Evolutionary conservation across 177 flowering plant species (phyloP).

Genomic region (Telopea speciosissima): DNA sequence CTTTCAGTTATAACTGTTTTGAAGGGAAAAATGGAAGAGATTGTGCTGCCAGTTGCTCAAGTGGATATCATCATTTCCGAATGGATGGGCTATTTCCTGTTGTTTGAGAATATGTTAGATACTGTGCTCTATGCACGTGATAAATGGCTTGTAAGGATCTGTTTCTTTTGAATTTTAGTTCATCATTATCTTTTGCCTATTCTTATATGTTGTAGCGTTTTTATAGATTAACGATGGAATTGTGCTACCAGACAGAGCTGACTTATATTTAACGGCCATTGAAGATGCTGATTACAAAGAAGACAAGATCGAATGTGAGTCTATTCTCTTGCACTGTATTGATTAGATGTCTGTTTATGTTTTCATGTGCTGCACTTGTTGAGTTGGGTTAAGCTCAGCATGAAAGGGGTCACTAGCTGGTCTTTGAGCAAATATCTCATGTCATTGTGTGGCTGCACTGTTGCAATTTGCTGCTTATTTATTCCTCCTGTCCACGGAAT

Average conservation of each 20-base stretch:
- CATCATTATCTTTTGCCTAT: too few relatives aligned
- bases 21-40: conserved; percentile 94
- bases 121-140: conserved; percentile 95
- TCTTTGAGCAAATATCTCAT: background rate
- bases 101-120: conserved; percentile 93
- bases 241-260: conserved; percentile 85
- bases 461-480: background rate
- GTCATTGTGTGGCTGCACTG: background rate
- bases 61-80: conserved; percentile 96
- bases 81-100: conserved; percentile 98
- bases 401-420: background rate
- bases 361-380: background rate
- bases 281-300: conserved; percentile 98
- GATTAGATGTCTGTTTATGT: background rate
- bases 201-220: background rate
- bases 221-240: conserved; percentile 62
- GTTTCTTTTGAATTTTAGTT: too few relatives aligned
- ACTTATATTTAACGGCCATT: conserved; percentile 85
- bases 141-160: conserved; percentile 88
- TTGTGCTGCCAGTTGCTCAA: conserved; percentile 75
- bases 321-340: background rate
- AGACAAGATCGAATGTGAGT: conserved; percentile 94
- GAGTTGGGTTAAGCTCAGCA: background rate
- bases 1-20: conserved; percentile 80
- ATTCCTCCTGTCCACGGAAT: conserved; percentile 1